These are phyloP conservation scores for Rhizomucor miehei DNA, from an alignment of 371 early-diverging fungal genomes.

Conservation along the genomic window DNA sequence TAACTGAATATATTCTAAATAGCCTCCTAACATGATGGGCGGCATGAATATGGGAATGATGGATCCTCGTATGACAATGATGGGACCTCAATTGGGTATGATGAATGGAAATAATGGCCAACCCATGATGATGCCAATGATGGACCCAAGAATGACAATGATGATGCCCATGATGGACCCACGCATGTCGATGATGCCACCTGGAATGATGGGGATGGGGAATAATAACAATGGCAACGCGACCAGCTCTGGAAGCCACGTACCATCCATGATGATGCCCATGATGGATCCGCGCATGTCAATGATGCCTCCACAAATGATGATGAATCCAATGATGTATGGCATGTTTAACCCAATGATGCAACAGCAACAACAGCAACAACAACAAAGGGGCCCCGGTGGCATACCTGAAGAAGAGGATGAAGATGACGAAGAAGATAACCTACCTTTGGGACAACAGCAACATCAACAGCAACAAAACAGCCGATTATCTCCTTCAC, in stretches of 20 bases:
- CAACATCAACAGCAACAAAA: neutral
- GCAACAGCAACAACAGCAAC: constrained; percentile 9
- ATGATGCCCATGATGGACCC: constrained; percentile 38
- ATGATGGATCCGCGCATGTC: constrained; percentile 35
- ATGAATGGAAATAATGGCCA: constrained; percentile 11
- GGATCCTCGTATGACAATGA: constrained; percentile 37
- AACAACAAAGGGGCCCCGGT: neutral
- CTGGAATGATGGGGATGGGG: neutral
- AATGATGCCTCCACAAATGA: constrained; percentile 19
- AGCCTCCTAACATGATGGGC: constrained; percentile 8
- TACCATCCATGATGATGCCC: constrained; percentile 15
- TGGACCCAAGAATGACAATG: constrained; percentile 13
- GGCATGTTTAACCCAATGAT: constrained; percentile 16
- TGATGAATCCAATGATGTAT: constrained; percentile 35
- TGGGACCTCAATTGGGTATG: constrained; percentile 4
- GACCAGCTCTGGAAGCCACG: too few species aligned
- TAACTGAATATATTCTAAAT: too few species aligned
- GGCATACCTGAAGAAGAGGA: constrained; percentile 4
- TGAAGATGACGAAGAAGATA: constrained; percentile 38
- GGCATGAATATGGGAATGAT: constrained; percentile 23
- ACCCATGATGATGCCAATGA: neutral
- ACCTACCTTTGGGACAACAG: constrained; percentile 17
- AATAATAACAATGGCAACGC: constrained; percentile 2
- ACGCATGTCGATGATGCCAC: constrained; percentile 26
- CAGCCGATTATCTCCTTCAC: neutral